phyloP scores from a whole-genome alignment of 352 stramenopile genomes.

The Phytophthora foliorum region DNA sequence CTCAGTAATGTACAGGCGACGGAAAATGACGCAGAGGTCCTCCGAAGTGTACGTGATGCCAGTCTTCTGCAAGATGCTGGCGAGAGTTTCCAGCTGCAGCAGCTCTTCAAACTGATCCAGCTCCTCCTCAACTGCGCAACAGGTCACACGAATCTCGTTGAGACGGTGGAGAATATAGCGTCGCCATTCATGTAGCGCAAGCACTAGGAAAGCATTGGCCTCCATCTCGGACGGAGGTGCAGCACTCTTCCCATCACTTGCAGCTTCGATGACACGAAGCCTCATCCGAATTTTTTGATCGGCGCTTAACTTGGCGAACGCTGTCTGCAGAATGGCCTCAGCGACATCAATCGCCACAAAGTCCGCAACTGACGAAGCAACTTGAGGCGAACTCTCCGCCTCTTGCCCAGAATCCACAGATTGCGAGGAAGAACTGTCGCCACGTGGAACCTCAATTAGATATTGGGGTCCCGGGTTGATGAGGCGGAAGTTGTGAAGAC shows the following conservation, averaged over 20 bases:
- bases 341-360: slow-evolving; percentile 47
- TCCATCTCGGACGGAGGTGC: slow-evolving; percentile 33
- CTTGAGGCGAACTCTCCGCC: background rate
- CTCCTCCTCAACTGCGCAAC: slow-evolving; percentile 66
- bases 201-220: slow-evolving; percentile 63
- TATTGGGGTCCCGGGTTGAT: slow-evolving; percentile 42
- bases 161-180: slow-evolving; percentile 75
- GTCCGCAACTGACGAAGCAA: slow-evolving; percentile 26
- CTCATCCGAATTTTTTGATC: slow-evolving; percentile 63
- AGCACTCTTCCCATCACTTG: slow-evolving; percentile 4
- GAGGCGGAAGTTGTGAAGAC: slow-evolving; percentile 63
- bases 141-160: slow-evolving; percentile 73
- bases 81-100: slow-evolving; percentile 61
- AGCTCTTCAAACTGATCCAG: slow-evolving; percentile 61
- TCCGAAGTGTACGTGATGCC: slow-evolving; percentile 58
- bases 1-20: slow-evolving; percentile 68
- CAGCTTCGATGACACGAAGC: slow-evolving; percentile 44
- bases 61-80: slow-evolving; percentile 61
- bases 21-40: slow-evolving; percentile 71
- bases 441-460: background rate
- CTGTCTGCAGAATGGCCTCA: slow-evolving; percentile 56
- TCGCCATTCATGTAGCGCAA: slow-evolving; percentile 76
- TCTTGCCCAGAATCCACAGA: background rate
- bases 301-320: slow-evolving; percentile 55
- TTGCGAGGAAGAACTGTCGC: background rate